A percentile compares a stretch with the other conserved stretches of the same genome.
These are phyloP conservation scores for Xanthoconium separans DNA, from an alignment of 1,284 basidiomycete species.

Conservation along the genomic window DNA sequence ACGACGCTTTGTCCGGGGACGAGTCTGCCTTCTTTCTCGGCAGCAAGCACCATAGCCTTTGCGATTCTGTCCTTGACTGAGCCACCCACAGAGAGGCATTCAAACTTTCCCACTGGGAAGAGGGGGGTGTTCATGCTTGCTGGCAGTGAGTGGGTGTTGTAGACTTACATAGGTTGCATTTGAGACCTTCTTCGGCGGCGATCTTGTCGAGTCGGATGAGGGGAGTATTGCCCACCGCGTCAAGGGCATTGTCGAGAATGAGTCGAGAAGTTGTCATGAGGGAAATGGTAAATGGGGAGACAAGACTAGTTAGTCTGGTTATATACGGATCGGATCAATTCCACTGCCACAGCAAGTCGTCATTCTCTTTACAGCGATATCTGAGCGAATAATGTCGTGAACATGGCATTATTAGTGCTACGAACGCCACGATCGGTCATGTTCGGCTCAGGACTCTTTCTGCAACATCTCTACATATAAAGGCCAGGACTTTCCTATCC, in stretches of 20 bases:
- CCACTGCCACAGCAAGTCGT: too few species aligned
- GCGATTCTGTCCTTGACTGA: conserved; percentile 96
- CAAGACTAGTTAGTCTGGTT: not conserved
- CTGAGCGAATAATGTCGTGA: not conserved
- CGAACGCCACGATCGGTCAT: not conserved
- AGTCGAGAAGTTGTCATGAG: conserved; percentile 27
- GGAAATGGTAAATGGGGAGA: not conserved
- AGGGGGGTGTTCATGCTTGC: not conserved
- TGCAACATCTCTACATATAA: conserved; percentile 44
- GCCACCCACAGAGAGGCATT: conserved; percentile 90
- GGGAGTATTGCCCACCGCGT: conserved; percentile 89
- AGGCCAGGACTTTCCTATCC: conserved; percentile 68
- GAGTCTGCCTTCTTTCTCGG: conserved; percentile 85
- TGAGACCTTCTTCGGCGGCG: conserved; percentile 70
- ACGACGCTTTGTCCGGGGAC: conserved; percentile 89
- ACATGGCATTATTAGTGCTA: not conserved
- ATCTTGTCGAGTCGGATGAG: conserved; percentile 86
- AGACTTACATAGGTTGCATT: conserved; percentile 85
- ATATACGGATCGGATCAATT: too few species aligned
- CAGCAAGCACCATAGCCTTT: conserved; percentile 94
- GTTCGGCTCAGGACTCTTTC: not conserved
- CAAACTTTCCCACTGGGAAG: conserved; percentile 81
- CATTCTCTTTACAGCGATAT: too few species aligned
- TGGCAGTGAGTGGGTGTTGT: not conserved
- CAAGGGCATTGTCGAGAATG: conserved; percentile 77